Conservation (phyloP, 208 protist genomes). For the Wallacemonas sp. region DNA sequence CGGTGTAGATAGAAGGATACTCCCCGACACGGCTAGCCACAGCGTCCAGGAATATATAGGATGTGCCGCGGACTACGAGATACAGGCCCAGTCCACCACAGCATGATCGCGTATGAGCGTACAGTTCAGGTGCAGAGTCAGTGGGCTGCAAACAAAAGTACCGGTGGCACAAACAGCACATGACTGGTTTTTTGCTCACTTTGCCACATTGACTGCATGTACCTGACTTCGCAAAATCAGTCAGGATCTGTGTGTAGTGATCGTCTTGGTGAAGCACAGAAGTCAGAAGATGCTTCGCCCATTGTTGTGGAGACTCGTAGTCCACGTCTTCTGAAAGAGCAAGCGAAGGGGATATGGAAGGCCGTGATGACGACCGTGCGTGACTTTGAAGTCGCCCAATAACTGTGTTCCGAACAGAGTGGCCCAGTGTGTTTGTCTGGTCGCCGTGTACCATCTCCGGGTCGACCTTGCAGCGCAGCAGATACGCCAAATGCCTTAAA, state of each 20-base stretch:
- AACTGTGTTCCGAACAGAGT: too few species aligned
- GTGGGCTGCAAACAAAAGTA: slow-evolving; percentile 36
- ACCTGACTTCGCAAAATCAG: slow-evolving; percentile 22
- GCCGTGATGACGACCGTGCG: too few species aligned
- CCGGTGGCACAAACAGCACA: slow-evolving; percentile 65
- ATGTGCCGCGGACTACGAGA: slow-evolving; percentile 31
- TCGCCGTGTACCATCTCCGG: background rate
- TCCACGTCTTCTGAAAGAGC: slow-evolving; percentile 7
- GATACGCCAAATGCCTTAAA: slow-evolving; percentile 55
- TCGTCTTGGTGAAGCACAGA: slow-evolving; percentile 53
- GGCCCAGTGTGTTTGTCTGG: background rate
- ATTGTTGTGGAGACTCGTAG: slow-evolving; percentile 20
- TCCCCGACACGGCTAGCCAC: slow-evolving; percentile 26
- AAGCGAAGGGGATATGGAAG: slow-evolving; percentile 7
- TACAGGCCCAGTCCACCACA: slow-evolving; percentile 56
- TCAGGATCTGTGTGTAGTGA: slow-evolving; percentile 41
- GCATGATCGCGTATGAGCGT: slow-evolving; percentile 53
- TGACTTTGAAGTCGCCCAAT: too few species aligned
- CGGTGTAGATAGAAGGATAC: slow-evolving; percentile 54
- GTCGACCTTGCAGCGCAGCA: slow-evolving; percentile 24
- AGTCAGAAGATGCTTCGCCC: slow-evolving; percentile 34
- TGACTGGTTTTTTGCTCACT: slow-evolving; percentile 28
- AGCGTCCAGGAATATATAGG: slow-evolving; percentile 53
- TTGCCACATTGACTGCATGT: slow-evolving; percentile 26
- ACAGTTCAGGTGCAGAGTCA: slow-evolving; percentile 40